phyloP scores from a whole-genome alignment of 139 green algal genomes.

The Microglena sp. region DNA sequence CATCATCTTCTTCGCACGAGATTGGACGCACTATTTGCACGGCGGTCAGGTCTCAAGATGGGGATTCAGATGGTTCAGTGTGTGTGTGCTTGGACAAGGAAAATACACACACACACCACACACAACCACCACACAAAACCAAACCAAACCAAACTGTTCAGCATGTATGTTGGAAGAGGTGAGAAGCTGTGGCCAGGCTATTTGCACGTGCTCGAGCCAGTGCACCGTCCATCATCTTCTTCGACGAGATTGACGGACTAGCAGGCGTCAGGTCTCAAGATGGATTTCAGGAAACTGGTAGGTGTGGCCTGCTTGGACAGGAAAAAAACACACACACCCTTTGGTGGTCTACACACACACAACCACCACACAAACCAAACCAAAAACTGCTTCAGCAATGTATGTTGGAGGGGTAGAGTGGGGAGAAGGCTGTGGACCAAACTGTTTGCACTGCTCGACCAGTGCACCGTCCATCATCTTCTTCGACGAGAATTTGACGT shows the following conservation, averaged over 20 bases:
- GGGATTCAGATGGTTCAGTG: too few relatives aligned
- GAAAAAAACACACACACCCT: too few relatives aligned
- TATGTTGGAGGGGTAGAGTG: conserved; percentile 74
- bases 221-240: conserved; percentile 72
- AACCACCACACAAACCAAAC: too few relatives aligned
- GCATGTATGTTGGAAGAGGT: conserved; percentile 76
- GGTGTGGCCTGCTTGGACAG: too few relatives aligned
- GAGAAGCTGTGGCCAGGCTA: conserved; percentile 57
- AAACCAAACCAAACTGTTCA: too few relatives aligned
- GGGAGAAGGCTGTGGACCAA: conserved; percentile 55
- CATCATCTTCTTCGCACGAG: conserved; percentile 86
- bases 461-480: conserved; percentile 73
- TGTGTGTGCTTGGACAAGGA: too few relatives aligned
- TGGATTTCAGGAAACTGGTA: too few relatives aligned
- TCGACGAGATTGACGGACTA: conserved; percentile 80
- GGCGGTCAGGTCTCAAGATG: background rate
- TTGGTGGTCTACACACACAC: too few relatives aligned
- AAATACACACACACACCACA: too few relatives aligned
- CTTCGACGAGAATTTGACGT: conserved; percentile 83
- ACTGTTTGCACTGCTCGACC: conserved; percentile 58
- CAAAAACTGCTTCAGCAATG: too few relatives aligned
- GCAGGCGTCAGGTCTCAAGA: conserved; percentile 14
- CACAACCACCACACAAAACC: too few relatives aligned
- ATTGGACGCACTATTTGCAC: conserved; percentile 69
- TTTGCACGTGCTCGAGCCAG: conserved; percentile 60